Base-by-base conservation (phyloP, 129 eudicot genomes). In the Helichrysum umbraculigerum region DNA sequence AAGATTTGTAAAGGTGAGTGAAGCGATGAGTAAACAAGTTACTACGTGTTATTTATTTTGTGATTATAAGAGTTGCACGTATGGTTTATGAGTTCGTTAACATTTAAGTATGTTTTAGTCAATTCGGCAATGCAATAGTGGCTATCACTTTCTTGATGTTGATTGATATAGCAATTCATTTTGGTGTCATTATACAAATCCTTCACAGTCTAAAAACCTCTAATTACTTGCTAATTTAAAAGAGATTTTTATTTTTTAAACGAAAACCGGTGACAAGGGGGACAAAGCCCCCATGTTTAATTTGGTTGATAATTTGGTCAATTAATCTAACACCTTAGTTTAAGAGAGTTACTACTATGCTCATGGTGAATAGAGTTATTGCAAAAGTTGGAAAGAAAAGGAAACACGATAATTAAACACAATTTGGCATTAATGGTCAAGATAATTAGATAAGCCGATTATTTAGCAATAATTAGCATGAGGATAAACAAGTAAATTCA, bases 401-500 rank as follows among this genome's bases (percentile, higher is more conserved):
- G 28, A 25, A 25, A 25, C 28, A 25, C 28, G 28, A 25, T 25
- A 25, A 25, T 25, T 0, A 25, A 25, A 25, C 28, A 25, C 28
- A 11, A 4, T 21, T 21, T 19, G 14, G 64, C 32, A 9, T 59
- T 41, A 41, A 20, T 20, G 1, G 21, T 57, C 1, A 33, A 5
- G 3, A 34, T 66, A 11, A 41, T n/a, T 15, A 66, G 35, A 35
- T 34, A 66, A 66, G n/a, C 51, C 59, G 29, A 59, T 78, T 29
- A 78, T 60, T 41, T 59, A 42, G 39, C 75, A 58, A 59, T 69
- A 77, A 77, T 42, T 42, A 58, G 35, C 16, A 41, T 70, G 66
- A 59, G 72, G 72, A 17, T 78, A 33, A 44, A 62, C 39, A 78
- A 22, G 77, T 50, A 78, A 62, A 20, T 78, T 62, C 57, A n/a